phyloP scores from a whole-genome alignment of 352 stramenopile genomes.

The Phytophthora meadii region DNA sequence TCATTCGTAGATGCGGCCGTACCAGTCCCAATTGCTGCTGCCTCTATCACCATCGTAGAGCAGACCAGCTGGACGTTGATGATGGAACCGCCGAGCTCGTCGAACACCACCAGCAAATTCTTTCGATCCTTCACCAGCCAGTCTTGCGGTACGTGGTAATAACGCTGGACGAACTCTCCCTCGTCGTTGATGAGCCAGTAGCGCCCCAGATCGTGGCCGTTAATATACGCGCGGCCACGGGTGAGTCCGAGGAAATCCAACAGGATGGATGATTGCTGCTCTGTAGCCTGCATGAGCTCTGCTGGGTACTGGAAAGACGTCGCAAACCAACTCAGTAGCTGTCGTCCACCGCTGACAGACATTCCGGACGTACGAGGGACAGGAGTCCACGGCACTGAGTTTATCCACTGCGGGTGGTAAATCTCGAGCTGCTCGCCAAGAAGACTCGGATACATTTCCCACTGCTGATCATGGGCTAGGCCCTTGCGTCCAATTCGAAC shows the following conservation, averaged over 20 bases:
- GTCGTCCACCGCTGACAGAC: conserved; percentile 13
- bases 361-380: conserved; percentile 1
- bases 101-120: conserved; percentile 71
- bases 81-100: conserved; percentile 64
- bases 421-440: conserved; percentile 74
- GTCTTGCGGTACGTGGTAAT: conserved; percentile 68
- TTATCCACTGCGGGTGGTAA: conserved; percentile 50
- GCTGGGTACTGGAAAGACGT: conserved; percentile 49
- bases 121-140: conserved; percentile 50
- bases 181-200: conserved; percentile 69
- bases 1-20: neutral
- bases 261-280: conserved; percentile 54
- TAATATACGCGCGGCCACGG: conserved; percentile 65
- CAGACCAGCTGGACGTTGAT: conserved; percentile 53
- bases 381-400: conserved; percentile 58
- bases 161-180: conserved; percentile 66
- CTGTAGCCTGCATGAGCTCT: conserved; percentile 8
- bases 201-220: conserved; percentile 71
- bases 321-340: conserved; percentile 61
- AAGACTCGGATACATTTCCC: conserved; percentile 68
- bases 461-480: conserved; percentile 35
- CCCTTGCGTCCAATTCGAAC: conserved; percentile 52
- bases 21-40: conserved; percentile 6
- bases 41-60: conserved; percentile 55
- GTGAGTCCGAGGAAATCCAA: conserved; percentile 67